These are phyloP conservation scores for Myriosclerotinia curreyana DNA, from an alignment of 2,329 filamentous ascomycete species.

Conservation along the genomic window DNA sequence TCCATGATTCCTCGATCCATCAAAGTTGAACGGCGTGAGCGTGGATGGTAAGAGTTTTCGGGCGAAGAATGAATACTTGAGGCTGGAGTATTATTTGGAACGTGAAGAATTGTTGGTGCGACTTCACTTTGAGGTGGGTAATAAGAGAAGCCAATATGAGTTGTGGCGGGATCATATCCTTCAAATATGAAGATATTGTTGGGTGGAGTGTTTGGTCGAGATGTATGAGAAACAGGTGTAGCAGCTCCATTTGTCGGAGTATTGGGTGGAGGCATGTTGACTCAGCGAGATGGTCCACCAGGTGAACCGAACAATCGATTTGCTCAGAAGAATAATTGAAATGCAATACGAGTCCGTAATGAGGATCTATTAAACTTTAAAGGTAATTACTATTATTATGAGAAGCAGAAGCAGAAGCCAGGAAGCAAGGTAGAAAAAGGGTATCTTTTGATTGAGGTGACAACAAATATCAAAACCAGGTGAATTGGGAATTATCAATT, in stretches of 20 bases:
- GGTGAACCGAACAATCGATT: not conserved
- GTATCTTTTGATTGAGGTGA: no score
- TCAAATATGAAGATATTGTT: constrained; percentile 14
- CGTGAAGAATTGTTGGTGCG: not conserved
- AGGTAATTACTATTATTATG: not conserved
- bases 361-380: not conserved
- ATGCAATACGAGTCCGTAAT: not conserved
- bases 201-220: constrained; percentile 8
- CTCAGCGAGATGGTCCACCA: constrained; percentile 9
- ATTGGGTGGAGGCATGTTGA: constrained; percentile 26
- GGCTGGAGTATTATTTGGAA: constrained; percentile 16
- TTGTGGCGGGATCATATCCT: constrained; percentile 17
- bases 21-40: constrained; percentile 12
- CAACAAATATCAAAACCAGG: no score
- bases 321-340: not conserved
- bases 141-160: constrained; percentile 17
- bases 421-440: no score
- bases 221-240: constrained; percentile 14
- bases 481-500: no score
- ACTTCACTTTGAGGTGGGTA: constrained; percentile 5
- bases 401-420: not conserved
- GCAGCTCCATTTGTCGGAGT: constrained; percentile 20
- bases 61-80: constrained; percentile 17
- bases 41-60: constrained; percentile 7
- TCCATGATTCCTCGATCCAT: constrained; percentile 14